Conservation (phyloP, 2,329 filamentous ascomycete species). For the Pseudogymnoascus sp. region DNA sequence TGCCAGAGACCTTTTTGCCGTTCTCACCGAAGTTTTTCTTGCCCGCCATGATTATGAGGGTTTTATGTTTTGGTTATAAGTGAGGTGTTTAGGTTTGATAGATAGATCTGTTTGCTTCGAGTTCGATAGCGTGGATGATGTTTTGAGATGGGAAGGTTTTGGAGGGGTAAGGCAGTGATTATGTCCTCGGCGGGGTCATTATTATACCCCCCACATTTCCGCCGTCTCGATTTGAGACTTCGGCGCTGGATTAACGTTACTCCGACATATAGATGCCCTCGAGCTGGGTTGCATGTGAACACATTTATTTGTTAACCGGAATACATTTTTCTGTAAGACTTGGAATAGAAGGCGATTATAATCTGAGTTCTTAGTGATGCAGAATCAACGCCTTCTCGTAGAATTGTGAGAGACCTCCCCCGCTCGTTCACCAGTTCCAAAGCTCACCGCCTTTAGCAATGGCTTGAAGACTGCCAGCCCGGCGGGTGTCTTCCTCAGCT, state of each 20-base stretch:
- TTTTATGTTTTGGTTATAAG: neutral
- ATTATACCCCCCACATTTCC: conserved; percentile 8
- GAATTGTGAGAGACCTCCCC: neutral
- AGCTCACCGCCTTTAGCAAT: conserved; percentile 44
- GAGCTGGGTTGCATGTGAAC: neutral
- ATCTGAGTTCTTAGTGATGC: neutral
- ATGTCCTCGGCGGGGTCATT: neutral
- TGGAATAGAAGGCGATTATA: neutral
- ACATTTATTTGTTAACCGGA: neutral
- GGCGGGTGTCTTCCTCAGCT: conserved; percentile 76
- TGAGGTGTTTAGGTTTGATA: neutral
- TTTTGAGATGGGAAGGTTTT: neutral
- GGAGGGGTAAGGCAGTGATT: neutral
- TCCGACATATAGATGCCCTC: neutral
- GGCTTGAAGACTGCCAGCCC: conserved; percentile 77
- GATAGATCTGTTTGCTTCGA: neutral
- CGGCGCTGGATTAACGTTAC: neutral
- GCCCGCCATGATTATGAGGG: conserved; percentile 50
- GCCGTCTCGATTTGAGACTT: neutral
- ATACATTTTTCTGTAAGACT: neutral
- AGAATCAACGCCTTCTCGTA: neutral
- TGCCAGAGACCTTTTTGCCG: conserved; percentile 82
- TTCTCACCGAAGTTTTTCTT: conserved; percentile 68
- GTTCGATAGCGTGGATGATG: neutral
- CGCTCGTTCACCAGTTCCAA: neutral